Evolutionary conservation across 768 basidiomycete genomes (phyloP).

Genomic region (Leccinum aurantiacum): DNA sequence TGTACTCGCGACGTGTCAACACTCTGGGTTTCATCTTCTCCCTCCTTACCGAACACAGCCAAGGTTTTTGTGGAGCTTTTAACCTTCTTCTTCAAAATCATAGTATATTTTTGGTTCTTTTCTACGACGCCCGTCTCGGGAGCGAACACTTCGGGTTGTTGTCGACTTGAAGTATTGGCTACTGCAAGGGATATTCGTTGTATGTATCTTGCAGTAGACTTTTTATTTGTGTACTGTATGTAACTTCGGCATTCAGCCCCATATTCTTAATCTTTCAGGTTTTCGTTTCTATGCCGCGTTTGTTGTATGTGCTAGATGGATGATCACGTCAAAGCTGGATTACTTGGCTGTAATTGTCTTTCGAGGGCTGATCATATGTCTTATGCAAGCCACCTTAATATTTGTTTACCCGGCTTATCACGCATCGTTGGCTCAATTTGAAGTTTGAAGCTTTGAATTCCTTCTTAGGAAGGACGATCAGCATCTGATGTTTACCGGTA

Average conservation of each 20-base stretch:
- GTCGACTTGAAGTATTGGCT: neutral
- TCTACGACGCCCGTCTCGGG: neutral
- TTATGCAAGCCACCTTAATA: neutral
- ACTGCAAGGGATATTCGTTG: neutral
- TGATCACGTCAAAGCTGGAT: neutral
- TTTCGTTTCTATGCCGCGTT: neutral
- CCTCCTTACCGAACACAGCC: neutral
- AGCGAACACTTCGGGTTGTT: neutral
- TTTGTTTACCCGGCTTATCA: neutral
- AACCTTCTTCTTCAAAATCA: neutral
- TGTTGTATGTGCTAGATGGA: neutral
- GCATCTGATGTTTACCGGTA: no score
- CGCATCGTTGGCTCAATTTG: neutral
- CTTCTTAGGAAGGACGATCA: no score
- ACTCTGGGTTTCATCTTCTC: neutral
- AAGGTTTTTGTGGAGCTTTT: neutral
- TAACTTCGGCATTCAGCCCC: no score
- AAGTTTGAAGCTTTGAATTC: neutral
- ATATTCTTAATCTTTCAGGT: neutral
- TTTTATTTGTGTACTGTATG: neutral
- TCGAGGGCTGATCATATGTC: neutral
- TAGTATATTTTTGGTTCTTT: neutral
- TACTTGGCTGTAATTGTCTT: neutral
- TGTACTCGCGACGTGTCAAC: neutral
- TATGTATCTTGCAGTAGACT: neutral